These are phyloP conservation scores for Cordyceps pruinosa DNA, from an alignment of 2,329 filamentous ascomycete genomes.

Conservation along the genomic window DNA sequence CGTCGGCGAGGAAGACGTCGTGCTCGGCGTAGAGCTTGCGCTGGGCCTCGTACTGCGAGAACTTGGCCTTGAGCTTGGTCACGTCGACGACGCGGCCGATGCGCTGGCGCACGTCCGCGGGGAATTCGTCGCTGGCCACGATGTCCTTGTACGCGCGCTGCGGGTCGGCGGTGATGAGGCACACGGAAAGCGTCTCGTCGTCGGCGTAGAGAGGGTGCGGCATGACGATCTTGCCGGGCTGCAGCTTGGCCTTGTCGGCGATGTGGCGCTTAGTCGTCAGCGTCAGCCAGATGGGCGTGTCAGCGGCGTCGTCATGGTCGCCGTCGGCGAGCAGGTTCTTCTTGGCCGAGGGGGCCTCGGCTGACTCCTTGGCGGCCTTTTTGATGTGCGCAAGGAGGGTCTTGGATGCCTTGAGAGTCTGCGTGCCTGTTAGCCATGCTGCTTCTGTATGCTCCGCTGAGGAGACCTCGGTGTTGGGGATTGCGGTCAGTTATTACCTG, in stretches of 20 bases:
- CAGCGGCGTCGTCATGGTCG: slow-evolving; percentile 37
- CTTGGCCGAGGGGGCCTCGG: slow-evolving; percentile 43
- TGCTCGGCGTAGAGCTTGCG: slow-evolving; percentile 79
- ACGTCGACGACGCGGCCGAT: slow-evolving; percentile 75
- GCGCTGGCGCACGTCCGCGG: slow-evolving; percentile 55
- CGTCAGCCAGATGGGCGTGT: slow-evolving; percentile 54
- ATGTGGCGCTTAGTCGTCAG: slow-evolving; percentile 61
- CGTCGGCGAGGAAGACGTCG: slow-evolving; percentile 90
- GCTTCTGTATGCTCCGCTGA: too few relatives aligned
- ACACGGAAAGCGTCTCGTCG: slow-evolving; percentile 62
- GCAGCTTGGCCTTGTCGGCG: slow-evolving; percentile 66
- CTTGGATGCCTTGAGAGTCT: slow-evolving; percentile 57
- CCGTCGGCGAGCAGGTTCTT: slow-evolving; percentile 44
- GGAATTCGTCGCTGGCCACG: slow-evolving; percentile 66
- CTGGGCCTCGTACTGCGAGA: slow-evolving; percentile 79
- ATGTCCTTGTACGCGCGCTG: slow-evolving; percentile 90
- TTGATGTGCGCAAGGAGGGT: slow-evolving; percentile 57
- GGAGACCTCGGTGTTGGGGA: not conserved
- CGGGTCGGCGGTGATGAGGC: slow-evolving; percentile 73
- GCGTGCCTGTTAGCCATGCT: slow-evolving; percentile 12
- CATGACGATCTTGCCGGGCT: slow-evolving; percentile 74
- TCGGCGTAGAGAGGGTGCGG: slow-evolving; percentile 61
- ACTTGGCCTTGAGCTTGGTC: slow-evolving; percentile 73
- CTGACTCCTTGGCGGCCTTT: slow-evolving; percentile 43
- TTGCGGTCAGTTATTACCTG: slow-evolving; percentile 25